Conservation (phyloP, 306 rosid species). For the Bauhinia variegata region DNA sequence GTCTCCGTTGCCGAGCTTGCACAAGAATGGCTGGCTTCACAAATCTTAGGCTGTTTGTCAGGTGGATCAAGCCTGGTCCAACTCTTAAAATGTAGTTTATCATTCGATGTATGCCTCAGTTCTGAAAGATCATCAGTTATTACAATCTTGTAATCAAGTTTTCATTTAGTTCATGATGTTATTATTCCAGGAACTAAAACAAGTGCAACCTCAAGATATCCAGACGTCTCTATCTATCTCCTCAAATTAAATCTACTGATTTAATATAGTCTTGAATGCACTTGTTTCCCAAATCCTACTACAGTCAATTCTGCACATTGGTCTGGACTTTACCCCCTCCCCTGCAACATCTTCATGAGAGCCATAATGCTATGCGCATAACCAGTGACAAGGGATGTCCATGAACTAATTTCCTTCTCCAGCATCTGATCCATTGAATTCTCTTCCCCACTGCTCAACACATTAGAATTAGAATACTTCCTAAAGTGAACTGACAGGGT, state of each 20-base stretch:
- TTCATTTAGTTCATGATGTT: constrained; percentile 33
- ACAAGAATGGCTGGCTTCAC: constrained; percentile 11
- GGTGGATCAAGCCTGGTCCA: constrained; percentile 46
- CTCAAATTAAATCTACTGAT: too few relatives aligned
- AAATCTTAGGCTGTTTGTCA: constrained; percentile 16
- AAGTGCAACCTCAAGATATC: too few relatives aligned
- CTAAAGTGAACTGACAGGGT: constrained; percentile 73
- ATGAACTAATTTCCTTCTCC: too few relatives aligned
- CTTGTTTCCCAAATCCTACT: too few relatives aligned
- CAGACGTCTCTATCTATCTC: too few relatives aligned
- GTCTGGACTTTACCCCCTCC: too few relatives aligned
- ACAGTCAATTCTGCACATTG: too few relatives aligned
- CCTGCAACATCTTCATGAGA: too few relatives aligned
- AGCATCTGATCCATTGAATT: too few relatives aligned
- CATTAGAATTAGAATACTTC: constrained; percentile 69
- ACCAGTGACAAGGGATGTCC: too few relatives aligned
- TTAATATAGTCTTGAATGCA: too few relatives aligned
- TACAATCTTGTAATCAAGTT: constrained; percentile 42
- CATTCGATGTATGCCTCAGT: constrained; percentile 35
- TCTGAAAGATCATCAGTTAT: constrained; percentile 43
- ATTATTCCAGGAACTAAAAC: constrained; percentile 18
- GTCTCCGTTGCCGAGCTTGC: constrained; percentile 20
- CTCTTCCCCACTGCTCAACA: constrained; percentile 67
- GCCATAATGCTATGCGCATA: too few relatives aligned
- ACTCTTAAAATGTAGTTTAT: constrained; percentile 35